Evolutionary conservation across 495 filamentous ascomycete species (phyloP).

Genomic region (Penicillium antarcticum): DNA sequence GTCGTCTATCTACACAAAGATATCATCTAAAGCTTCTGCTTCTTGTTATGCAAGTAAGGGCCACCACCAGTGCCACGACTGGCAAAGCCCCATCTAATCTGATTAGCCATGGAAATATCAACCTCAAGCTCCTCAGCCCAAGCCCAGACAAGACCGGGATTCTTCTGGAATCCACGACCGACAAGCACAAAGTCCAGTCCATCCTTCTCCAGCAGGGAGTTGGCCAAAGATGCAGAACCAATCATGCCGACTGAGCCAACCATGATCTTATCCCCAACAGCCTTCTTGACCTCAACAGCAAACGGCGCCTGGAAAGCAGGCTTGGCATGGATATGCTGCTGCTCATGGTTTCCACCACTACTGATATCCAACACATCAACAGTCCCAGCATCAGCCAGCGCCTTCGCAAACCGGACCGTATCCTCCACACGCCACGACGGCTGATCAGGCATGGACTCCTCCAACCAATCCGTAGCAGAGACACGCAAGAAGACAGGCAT

Average conservation of each 20-base stretch:
- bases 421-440: conserved; percentile 56
- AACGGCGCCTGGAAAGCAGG: conserved; percentile 64
- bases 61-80: conserved; percentile 24
- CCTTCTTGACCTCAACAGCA: conserved; percentile 55
- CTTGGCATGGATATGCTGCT: conserved; percentile 51
- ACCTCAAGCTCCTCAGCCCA: conserved; percentile 67
- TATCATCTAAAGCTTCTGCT: conserved; percentile 13
- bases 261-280: conserved; percentile 52
- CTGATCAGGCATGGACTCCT: conserved; percentile 37
- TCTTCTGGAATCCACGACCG: conserved; percentile 66
- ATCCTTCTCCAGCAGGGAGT: conserved; percentile 50
- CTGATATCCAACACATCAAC: conserved; percentile 66
- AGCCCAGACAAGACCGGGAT: conserved; percentile 63
- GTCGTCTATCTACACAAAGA: no score
- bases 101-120: conserved; percentile 60
- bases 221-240: conserved; percentile 52
- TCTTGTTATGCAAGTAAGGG: conserved; percentile 17
- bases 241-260: conserved; percentile 64
- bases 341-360: conserved; percentile 54
- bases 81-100: conserved; percentile 59
- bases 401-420: conserved; percentile 49
- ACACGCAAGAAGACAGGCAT: conserved; percentile 68
- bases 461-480: conserved; percentile 58
- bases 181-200: conserved; percentile 58
- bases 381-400: conserved; percentile 47